A percentile compares a stretch with the other conserved stretches of the same genome.
These are phyloP conservation scores for Cladosporium sp. DNA, from an alignment of 2,329 filamentous ascomycete genomes.

Conservation along the genomic window DNA sequence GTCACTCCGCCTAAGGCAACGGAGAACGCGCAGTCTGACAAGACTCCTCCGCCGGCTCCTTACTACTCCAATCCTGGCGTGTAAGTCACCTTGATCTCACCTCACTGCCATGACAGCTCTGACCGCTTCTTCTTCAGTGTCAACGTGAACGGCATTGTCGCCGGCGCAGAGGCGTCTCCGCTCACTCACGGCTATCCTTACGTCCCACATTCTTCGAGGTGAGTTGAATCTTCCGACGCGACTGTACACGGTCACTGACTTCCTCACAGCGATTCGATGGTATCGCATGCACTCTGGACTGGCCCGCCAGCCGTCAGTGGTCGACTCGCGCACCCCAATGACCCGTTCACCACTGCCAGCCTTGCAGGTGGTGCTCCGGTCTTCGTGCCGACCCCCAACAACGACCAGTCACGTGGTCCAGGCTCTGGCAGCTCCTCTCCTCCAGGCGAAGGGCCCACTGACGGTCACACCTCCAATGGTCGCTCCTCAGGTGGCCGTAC, in stretches of 20 bases:
- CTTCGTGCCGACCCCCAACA: conserved; percentile 1
- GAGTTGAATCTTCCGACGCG: not conserved
- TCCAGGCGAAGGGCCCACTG: not conserved
- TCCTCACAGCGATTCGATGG: not conserved
- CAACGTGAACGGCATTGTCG: not conserved
- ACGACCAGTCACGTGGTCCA: not conserved
- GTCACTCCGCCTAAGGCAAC: not conserved
- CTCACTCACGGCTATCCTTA: not conserved
- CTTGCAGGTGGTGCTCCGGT: not conserved
- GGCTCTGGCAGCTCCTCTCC: not conserved
- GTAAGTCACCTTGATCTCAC: not conserved
- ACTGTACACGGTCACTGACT: not conserved
- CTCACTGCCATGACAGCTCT: not conserved
- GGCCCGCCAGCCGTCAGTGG: not conserved
- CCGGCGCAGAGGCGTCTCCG: not conserved
- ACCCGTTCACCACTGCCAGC: not conserved
- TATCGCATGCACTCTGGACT: not conserved
- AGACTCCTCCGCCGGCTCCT: not conserved
- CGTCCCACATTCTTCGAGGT: not conserved
- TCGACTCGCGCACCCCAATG: not conserved
- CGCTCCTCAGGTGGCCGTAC: not conserved
- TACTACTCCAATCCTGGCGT: not conserved
- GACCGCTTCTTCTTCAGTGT: not conserved
- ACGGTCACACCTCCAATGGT: not conserved
- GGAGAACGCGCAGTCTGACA: not conserved